phyloP scores from a whole-genome alignment of 2,329 filamentous ascomycete species.

The Colletotrichum tanaceti region DNA sequence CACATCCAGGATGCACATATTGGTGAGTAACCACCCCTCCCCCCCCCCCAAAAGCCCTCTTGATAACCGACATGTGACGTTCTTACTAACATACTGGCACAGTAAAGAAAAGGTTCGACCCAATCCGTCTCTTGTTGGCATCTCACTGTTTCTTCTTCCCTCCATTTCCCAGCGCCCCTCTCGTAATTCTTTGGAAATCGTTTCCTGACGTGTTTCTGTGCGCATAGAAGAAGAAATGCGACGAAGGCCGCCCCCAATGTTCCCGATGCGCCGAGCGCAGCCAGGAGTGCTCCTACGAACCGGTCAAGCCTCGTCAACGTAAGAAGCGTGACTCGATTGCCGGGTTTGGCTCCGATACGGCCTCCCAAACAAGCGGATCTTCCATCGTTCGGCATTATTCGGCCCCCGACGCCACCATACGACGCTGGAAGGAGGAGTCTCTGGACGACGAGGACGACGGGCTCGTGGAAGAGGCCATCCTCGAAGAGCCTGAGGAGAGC shows the following conservation, averaged over 20 bases:
- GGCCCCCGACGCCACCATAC: conserved; percentile 27
- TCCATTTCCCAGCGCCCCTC: background rate
- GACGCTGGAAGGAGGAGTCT: conserved; percentile 33
- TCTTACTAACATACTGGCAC: conserved; percentile 25
- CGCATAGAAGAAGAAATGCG: conserved; percentile 68
- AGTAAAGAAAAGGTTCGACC: conserved; percentile 67
- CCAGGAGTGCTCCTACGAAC: conserved; percentile 63
- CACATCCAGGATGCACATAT: conserved; percentile 60
- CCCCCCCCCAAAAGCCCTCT: background rate
- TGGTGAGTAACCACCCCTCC: conserved; percentile 55
- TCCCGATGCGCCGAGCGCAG: conserved; percentile 62
- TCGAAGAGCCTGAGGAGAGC: conserved; percentile 29
- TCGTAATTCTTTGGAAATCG: background rate
- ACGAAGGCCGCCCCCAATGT: conserved; percentile 64
- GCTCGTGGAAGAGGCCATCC: conserved; percentile 30
- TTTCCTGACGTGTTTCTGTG: conserved; percentile 17
- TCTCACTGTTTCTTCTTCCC: background rate
- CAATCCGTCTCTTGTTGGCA: background rate
- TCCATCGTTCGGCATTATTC: conserved; percentile 31
- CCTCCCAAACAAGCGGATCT: conserved; percentile 25
- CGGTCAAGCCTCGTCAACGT: conserved; percentile 55
- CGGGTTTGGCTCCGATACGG: conserved; percentile 30
- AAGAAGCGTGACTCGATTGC: conserved; percentile 48
- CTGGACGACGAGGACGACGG: conserved; percentile 29
- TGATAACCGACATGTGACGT: background rate